These are phyloP conservation scores for Dichotomocladium elegans DNA, from an alignment of 371 early-diverging fungal genomes.

Conservation along the genomic window DNA sequence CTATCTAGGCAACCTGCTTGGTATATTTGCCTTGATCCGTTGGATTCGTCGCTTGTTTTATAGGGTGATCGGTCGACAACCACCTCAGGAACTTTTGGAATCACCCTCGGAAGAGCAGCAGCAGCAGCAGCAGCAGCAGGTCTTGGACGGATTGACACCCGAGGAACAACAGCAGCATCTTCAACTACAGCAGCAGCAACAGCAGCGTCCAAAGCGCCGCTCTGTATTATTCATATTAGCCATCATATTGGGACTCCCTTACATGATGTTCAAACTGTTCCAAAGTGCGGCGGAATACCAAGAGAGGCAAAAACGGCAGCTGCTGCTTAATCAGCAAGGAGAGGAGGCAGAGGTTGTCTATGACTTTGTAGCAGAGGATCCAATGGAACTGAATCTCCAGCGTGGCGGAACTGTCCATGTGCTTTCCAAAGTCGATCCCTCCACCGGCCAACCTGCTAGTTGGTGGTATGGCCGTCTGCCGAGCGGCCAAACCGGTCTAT, in stretches of 20 bases:
- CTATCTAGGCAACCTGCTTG: constrained; percentile 79
- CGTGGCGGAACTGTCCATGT: constrained; percentile 89
- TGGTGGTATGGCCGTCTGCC: constrained; percentile 94
- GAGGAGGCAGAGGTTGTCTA: constrained; percentile 89
- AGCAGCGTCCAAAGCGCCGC: constrained; percentile 26
- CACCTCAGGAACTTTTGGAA: constrained; percentile 61
- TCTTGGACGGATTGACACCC: too few species aligned
- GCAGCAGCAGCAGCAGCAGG: constrained; percentile 57
- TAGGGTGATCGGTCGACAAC: constrained; percentile 7
- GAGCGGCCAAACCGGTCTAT: constrained; percentile 81
- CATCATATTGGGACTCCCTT: constrained; percentile 87
- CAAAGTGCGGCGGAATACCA: constrained; percentile 28
- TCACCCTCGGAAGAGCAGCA: constrained; percentile 59
- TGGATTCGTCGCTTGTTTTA: constrained; percentile 56
- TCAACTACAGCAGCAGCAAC: constrained; percentile 45
- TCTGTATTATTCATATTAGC: constrained; percentile 78
- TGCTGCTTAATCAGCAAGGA: constrained; percentile 20
- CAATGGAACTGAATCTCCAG: constrained; percentile 75
- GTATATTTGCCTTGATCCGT: constrained; percentile 69
- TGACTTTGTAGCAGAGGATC: constrained; percentile 75
- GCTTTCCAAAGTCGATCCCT: constrained; percentile 69
- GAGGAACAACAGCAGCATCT: constrained; percentile 58
- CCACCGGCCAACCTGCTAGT: constrained; percentile 60
- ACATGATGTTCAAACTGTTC: constrained; percentile 81
- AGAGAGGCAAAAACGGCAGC: constrained; percentile 43